Conservation (phyloP, 1,139 yeast genomes). For the Kurtzmaniella quercitrusa region DNA sequence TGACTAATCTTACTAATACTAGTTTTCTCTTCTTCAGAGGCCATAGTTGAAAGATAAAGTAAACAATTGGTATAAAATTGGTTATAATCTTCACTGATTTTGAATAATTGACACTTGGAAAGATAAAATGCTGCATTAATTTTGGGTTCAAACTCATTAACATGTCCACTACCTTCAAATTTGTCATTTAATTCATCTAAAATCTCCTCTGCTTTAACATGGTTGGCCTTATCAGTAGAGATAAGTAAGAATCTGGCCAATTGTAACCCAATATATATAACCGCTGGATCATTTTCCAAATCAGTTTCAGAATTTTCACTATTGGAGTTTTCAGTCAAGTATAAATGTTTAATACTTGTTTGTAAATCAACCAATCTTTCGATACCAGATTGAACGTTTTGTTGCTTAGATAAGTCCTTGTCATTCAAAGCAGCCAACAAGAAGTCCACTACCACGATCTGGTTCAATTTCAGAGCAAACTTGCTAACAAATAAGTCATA, state of each 20-base stretch:
- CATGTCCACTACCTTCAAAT: slow-evolving; percentile 31
- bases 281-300: slow-evolving; percentile 36
- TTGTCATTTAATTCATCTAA: slow-evolving; percentile 58
- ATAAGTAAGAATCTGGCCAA: slow-evolving; percentile 67
- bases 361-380: slow-evolving; percentile 53
- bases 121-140: slow-evolving; percentile 82
- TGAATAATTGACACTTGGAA: slow-evolving; percentile 73
- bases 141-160: slow-evolving; percentile 57
- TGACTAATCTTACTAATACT: slow-evolving; percentile 6
- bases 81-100: slow-evolving; percentile 73
- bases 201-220: slow-evolving; percentile 52
- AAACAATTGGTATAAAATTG: slow-evolving; percentile 65
- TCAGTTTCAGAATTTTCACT: slow-evolving; percentile 30
- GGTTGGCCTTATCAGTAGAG: slow-evolving; percentile 34
- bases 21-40: slow-evolving; percentile 30
- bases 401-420: slow-evolving; percentile 37
- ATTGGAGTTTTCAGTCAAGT: slow-evolving; percentile 20
- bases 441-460: slow-evolving; percentile 73
- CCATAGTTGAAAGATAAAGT: slow-evolving; percentile 48
- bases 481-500: slow-evolving; percentile 67
- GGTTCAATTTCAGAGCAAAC: slow-evolving; percentile 70
- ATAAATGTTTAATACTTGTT: slow-evolving; percentile 25
- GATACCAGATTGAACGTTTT: slow-evolving; percentile 40
- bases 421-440: slow-evolving; percentile 45
- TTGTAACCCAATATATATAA: slow-evolving; percentile 69